Evolutionary conservation across 2,329 filamentous ascomycete genomes (phyloP), one percentile per base, ranked within the genome.

Genomic region (Colletotrichum graminicola): DNA sequence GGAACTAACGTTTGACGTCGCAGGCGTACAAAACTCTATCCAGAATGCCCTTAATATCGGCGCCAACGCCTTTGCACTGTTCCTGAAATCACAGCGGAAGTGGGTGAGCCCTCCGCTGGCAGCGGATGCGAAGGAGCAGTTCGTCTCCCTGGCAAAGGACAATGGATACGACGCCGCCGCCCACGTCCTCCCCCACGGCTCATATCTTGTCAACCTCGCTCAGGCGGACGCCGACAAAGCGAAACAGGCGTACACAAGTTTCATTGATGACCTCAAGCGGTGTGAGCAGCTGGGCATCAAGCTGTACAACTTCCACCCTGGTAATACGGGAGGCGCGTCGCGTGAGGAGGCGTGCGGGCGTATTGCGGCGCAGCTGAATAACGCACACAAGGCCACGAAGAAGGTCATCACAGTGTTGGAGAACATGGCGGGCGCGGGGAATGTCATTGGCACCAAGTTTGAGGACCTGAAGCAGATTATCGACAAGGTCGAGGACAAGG

Each of bases 221-320:
- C 94, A 97, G 78, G 87, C 90, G 5, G 95, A 98, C 77, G 80
- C 88, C 34, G 87, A 87, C 49, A 97, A 97, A 80, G 93, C 94
- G 2, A 87, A 90, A 62, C 94, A 98, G 83, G 95, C 95, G 1
- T 98, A 97, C 79, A 87, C 85, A 49, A 89, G 90, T 68, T 99
- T 99, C 80, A 78, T 97, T 21, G 95, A 99, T 76, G 96, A 99
- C 79, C 86, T 99, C 1, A 84, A 89, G 62, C 90, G 96, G 12
- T 98, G 96, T 80, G 93, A 97, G 78, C 86, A 88, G 56, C 89
- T 99, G 0, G 94, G 94, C 1, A 97, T 99, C 77, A 87, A 84
- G 73, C 87, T 98, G n/a, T 99, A 98, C 85, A 99, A 99, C 82
- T 98, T 99, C 83, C 96, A 99, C 79, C 96, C 96, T 0, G 96